Conservation (phyloP, 140 eudicot genomes). For the Bidens hawaiensis region DNA sequence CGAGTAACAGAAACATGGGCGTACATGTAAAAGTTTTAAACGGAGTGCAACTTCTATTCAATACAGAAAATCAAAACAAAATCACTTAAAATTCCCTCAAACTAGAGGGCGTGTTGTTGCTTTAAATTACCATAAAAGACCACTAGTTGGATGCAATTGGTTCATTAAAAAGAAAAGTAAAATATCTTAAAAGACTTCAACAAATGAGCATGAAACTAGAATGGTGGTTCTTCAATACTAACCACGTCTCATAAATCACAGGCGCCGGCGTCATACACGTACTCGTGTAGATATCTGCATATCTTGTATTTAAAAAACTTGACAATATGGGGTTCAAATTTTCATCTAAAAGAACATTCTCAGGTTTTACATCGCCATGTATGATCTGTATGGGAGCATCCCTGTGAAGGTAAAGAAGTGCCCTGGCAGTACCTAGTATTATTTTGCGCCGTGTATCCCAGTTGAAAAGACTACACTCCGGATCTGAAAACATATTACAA, state of each 20-base stretch:
- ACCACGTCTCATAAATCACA: not conserved
- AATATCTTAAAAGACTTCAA: no score
- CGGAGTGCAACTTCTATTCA: not conserved
- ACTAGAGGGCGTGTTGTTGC: not conserved
- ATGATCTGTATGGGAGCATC: constrained; percentile 14
- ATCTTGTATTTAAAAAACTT: not conserved
- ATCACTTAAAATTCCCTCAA: not conserved
- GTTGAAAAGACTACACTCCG: not conserved
- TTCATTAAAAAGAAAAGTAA: no score
- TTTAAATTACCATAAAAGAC: not conserved
- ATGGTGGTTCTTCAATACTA: not conserved
- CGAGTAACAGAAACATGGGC: not conserved
- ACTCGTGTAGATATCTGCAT: not conserved
- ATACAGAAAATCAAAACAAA: not conserved
- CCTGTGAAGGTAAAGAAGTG: constrained; percentile 28
- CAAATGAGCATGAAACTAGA: not conserved
- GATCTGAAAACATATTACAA: not conserved
- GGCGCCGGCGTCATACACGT: no score
- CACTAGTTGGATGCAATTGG: no score
- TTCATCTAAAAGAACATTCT: constrained; percentile 21
- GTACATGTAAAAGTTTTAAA: no score
- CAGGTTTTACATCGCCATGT: constrained; percentile 20
- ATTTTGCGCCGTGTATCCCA: constrained; percentile 17
- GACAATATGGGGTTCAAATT: constrained; percentile 15
- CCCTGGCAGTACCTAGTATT: no score